Evolutionary conservation across 2,329 filamentous ascomycete species (phyloP).

Genomic region (Rhinocladiella similis): DNA sequence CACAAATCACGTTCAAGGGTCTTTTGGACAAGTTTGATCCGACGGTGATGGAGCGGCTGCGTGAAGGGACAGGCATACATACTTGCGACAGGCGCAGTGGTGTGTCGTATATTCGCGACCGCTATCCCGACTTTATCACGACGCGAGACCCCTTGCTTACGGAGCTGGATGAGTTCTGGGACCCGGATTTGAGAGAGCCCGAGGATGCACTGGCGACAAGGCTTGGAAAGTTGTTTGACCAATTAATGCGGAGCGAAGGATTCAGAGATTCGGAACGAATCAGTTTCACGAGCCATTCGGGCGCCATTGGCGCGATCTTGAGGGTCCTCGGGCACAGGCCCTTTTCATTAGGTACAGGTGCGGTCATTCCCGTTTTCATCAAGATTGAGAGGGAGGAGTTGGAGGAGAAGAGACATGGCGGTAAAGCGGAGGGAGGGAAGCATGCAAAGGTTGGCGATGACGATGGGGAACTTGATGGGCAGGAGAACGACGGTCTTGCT

Average conservation of each 20-base stretch:
- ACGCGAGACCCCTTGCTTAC: slow-evolving; percentile 54
- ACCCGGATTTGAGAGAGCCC: slow-evolving; percentile 50
- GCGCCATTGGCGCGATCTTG: slow-evolving; percentile 58
- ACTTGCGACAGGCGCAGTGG: slow-evolving; percentile 61
- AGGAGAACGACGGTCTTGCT: not conserved
- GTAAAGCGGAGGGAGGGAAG: slow-evolving; percentile 14
- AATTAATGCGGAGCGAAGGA: slow-evolving; percentile 52
- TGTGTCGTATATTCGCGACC: slow-evolving; percentile 46
- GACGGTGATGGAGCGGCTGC: slow-evolving; percentile 58
- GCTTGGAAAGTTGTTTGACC: slow-evolving; percentile 47
- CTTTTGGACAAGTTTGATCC: slow-evolving; percentile 44
- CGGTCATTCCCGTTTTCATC: slow-evolving; percentile 54
- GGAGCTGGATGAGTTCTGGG: slow-evolving; percentile 58
- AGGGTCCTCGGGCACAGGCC: slow-evolving; percentile 45
- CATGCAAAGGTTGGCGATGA: slow-evolving; percentile 7
- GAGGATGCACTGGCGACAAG: slow-evolving; percentile 49
- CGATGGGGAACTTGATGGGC: not conserved
- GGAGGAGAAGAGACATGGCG: slow-evolving; percentile 12
- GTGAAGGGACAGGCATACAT: slow-evolving; percentile 62
- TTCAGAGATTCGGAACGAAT: slow-evolving; percentile 45
- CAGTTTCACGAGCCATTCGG: slow-evolving; percentile 60
- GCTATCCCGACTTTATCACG: slow-evolving; percentile 49
- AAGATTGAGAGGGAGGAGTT: slow-evolving; percentile 36
- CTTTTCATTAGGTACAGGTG: slow-evolving; percentile 52
- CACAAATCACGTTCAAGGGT: slow-evolving; percentile 51